A percentile compares a stretch with the other conserved stretches of the same genome.
These are phyloP conservation scores for Rhipidocladum racemiflorum DNA, from an alignment of 176 grass and related monocot species.

Conservation along the genomic window DNA sequence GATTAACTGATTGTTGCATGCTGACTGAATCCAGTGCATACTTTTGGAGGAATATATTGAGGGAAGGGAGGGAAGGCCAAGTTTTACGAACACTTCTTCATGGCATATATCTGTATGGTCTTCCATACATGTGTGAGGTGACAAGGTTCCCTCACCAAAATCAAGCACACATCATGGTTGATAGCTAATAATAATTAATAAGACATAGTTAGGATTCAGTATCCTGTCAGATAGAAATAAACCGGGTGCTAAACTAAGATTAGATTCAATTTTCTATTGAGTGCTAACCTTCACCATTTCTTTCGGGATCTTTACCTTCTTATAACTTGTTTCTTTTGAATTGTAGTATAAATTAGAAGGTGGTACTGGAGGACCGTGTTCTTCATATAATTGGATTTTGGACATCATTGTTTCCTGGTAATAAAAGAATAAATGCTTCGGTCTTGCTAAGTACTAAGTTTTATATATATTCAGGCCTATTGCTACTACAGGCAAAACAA, in stretches of 20 bases:
- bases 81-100: not conserved
- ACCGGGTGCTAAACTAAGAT: too few relatives aligned
- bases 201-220: too few relatives aligned
- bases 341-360: not conserved
- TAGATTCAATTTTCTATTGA: too few relatives aligned
- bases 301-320: too few relatives aligned
- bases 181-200: not conserved
- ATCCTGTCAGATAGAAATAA: too few relatives aligned
- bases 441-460: constrained; percentile 1
- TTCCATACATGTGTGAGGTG: not conserved
- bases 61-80: not conserved
- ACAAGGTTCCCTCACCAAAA: not conserved
- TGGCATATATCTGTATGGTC: not conserved
- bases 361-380: not conserved
- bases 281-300: too few relatives aligned
- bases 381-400: not conserved
- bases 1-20: too few relatives aligned
- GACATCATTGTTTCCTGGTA: constrained; percentile 15
- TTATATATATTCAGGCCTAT: constrained; percentile 61
- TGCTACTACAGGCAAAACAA: constrained; percentile 94
- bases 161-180: not conserved
- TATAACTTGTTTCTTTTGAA: too few relatives aligned
- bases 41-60: not conserved
- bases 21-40: too few relatives aligned
- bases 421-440: not conserved